phyloP scores from a whole-genome alignment of 129 eudicot genomes.

The Cynara cardunculus region DNA sequence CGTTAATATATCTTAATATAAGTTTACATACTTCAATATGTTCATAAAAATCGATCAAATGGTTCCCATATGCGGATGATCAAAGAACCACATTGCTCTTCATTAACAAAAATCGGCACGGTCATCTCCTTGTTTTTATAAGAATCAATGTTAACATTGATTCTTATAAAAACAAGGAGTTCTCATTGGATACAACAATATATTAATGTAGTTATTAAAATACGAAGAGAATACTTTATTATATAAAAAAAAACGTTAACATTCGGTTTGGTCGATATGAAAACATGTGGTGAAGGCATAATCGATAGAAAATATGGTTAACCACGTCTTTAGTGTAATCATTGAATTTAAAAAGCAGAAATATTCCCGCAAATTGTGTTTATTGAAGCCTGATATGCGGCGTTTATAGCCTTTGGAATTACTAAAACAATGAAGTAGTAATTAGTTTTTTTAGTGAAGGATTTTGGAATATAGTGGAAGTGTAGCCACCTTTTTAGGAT shows the following conservation, averaged over 20 bases:
- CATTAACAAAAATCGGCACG: not conserved
- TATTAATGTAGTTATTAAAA: not conserved
- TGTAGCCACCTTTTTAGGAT: slow-evolving; percentile 1
- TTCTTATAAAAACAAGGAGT: not conserved
- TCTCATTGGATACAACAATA: too few species aligned
- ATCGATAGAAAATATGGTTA: not conserved
- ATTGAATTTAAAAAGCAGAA: not conserved
- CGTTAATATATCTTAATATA: too few species aligned
- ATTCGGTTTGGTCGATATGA: not conserved
- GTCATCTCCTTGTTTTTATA: not conserved
- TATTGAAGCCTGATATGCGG: slow-evolving; percentile 11
- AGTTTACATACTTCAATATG: too few species aligned
- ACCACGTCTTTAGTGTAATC: not conserved
- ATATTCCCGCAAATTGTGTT: slow-evolving; percentile 8
- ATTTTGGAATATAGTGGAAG: not conserved
- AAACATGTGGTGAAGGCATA: not conserved
- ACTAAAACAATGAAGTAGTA: not conserved
- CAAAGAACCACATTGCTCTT: not conserved
- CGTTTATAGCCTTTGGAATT: slow-evolving; percentile 14
- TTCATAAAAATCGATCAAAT: too few species aligned
- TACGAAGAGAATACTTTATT: not conserved
- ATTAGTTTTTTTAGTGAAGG: not conserved
- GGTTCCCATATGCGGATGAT: not conserved
- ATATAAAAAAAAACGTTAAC: not conserved
- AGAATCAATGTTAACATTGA: not conserved